These are phyloP conservation scores for Geosmithia morbida DNA, from an alignment of 2,329 filamentous ascomycete genomes.

Conservation along the genomic window DNA sequence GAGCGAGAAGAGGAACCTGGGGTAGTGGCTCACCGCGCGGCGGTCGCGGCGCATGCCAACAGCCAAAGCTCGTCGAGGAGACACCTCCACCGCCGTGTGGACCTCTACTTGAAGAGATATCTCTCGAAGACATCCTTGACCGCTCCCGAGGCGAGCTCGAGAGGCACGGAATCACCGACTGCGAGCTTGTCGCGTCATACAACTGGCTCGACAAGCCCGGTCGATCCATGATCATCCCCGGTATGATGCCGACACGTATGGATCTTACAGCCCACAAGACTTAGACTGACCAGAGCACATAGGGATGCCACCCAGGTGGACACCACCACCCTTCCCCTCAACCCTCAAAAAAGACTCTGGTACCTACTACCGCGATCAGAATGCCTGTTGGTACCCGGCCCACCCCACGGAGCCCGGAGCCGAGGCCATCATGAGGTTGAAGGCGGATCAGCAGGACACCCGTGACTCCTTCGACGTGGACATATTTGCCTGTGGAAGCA, in stretches of 20 bases:
- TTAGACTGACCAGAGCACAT: constrained; percentile 2
- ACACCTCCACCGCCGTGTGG: not conserved
- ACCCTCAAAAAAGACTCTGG: constrained; percentile 28
- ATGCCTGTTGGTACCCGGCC: constrained; percentile 31
- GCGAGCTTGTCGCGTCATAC: constrained; percentile 15
- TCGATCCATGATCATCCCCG: constrained; percentile 17
- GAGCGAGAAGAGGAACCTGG: not conserved
- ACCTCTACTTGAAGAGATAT: not conserved
- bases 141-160: not conserved
- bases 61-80: not conserved
- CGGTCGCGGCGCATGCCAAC: not conserved
- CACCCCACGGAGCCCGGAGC: constrained; percentile 37
- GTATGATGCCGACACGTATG: too few relatives aligned
- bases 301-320: constrained; percentile 38
- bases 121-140: not conserved
- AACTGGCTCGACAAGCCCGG: constrained; percentile 16
- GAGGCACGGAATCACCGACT: not conserved
- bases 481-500: constrained; percentile 46
- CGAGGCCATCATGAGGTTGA: constrained; percentile 5
- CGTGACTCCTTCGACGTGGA: constrained; percentile 22
- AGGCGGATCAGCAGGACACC: constrained; percentile 17
- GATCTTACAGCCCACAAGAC: too few relatives aligned
- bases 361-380: constrained; percentile 37
- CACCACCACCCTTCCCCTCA: constrained; percentile 18
- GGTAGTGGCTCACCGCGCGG: not conserved